These are phyloP conservation scores for Pyracantha coccinea DNA, from an alignment of 331 rosid species.

Conservation along the genomic window DNA sequence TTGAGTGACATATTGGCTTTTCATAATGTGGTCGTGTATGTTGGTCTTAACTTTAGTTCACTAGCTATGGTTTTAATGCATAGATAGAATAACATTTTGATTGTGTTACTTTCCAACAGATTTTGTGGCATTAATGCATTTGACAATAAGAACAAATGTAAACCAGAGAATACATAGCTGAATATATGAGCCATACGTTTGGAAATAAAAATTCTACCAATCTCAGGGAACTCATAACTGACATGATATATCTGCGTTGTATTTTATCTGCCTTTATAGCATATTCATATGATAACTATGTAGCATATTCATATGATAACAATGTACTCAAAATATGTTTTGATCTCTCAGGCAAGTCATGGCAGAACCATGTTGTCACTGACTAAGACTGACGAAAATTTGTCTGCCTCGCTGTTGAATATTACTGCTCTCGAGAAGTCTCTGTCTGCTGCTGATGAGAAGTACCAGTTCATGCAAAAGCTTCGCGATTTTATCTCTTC, in stretches of 20 bases:
- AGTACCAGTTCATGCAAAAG: conserved; percentile 82
- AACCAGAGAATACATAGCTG: neutral
- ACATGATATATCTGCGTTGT: neutral
- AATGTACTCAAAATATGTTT: neutral
- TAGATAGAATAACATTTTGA: neutral
- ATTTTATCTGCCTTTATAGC: neutral
- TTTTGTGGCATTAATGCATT: neutral
- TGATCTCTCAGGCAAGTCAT: conserved; percentile 64
- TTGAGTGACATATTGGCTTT: neutral
- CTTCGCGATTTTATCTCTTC: conserved; percentile 67
- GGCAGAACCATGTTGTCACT: conserved; percentile 51
- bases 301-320: too few relatives aligned
- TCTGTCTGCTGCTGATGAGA: conserved; percentile 64
- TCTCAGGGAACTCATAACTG: neutral
- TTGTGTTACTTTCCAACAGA: neutral
- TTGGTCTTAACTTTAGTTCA: neutral
- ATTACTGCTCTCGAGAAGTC: conserved; percentile 73
- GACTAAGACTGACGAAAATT: conserved; percentile 60
- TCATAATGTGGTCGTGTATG: neutral
- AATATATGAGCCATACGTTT: neutral
- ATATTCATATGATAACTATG: neutral
- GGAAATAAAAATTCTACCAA: neutral
- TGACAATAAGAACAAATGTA: neutral
- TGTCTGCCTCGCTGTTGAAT: conserved; percentile 72
- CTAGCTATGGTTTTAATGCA: neutral